phyloP scores from a whole-genome alignment of 495 filamentous ascomycete genomes.

The Xanthoparmelia taractica region DNA sequence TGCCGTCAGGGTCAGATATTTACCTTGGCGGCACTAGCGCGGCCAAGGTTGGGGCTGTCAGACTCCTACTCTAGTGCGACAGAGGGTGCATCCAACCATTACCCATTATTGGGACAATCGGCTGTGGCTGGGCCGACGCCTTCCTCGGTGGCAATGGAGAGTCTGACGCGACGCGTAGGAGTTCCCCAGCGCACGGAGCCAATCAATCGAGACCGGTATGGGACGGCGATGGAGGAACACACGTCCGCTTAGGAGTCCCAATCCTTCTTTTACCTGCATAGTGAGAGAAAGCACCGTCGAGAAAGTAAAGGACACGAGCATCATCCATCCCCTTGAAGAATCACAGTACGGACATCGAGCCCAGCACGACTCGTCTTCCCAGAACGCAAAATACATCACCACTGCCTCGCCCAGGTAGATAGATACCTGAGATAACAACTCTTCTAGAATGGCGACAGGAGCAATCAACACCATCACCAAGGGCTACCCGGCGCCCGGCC shows the following conservation, averaged over 20 bases:
- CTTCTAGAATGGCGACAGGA: not conserved
- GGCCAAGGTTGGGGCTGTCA: not conserved
- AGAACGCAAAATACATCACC: too few relatives aligned
- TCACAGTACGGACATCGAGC: not conserved
- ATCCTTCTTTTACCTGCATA: not conserved
- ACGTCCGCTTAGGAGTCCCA: not conserved
- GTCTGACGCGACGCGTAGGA: not conserved
- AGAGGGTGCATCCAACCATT: not conserved
- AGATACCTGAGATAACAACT: too few relatives aligned
- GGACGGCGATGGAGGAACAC: not conserved
- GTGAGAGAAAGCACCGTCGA: not conserved
- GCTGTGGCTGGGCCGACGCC: not conserved
- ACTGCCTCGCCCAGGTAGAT: too few relatives aligned
- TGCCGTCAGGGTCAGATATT: not conserved
- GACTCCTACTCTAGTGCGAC: not conserved
- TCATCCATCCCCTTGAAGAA: not conserved
- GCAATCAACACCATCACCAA: not conserved
- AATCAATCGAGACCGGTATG: not conserved
- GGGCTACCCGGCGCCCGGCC: constrained; percentile 6
- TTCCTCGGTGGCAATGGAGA: not conserved
- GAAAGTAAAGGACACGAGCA: not conserved
- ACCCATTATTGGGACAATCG: not conserved
- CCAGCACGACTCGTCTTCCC: not conserved
- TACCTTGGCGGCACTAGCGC: not conserved
- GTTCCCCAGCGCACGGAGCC: too few relatives aligned